A percentile compares a stretch with the other conserved stretches of the same genome.
Conservation (phyloP, 495 filamentous ascomycete genomes). For the Neurospora intermedia region DNA sequence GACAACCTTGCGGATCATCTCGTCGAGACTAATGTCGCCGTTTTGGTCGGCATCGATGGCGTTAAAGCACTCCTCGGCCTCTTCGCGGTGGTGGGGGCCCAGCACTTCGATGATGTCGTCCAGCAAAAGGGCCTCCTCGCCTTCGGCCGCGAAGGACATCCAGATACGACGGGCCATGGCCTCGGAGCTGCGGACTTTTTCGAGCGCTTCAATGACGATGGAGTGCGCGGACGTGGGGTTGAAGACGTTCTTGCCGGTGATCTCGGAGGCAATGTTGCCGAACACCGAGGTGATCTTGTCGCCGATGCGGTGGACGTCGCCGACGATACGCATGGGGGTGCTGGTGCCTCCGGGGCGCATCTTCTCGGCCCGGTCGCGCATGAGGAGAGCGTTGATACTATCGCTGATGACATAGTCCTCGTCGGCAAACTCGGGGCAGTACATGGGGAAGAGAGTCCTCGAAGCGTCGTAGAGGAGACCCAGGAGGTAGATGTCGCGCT, state of each 20-base stretch:
- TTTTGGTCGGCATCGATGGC: conserved; percentile 79
- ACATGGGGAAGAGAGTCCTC: conserved; percentile 74
- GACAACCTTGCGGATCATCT: conserved; percentile 82
- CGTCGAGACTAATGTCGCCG: conserved; percentile 86
- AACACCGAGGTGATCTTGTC: conserved; percentile 87
- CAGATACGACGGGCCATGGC: conserved; percentile 85
- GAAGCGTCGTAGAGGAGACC: conserved; percentile 84
- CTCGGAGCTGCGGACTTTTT: conserved; percentile 70
- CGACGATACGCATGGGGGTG: conserved; percentile 68
- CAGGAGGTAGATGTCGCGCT: conserved; percentile 69
- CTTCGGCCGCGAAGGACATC: conserved; percentile 97
- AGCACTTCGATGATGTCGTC: conserved; percentile 86
- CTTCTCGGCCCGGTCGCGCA: conserved; percentile 36
- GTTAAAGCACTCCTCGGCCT: conserved; percentile 74
- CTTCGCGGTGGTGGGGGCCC: conserved; percentile 53
- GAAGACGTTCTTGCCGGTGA: conserved; percentile 90
- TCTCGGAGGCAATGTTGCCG: conserved; percentile 87
- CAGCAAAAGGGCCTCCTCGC: conserved; percentile 61
- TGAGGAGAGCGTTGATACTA: conserved; percentile 46
- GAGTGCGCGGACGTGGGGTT: conserved; percentile 83
- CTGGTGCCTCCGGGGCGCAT: conserved; percentile 42
- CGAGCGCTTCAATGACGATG: conserved; percentile 77
- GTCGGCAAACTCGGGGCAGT: conserved; percentile 79
- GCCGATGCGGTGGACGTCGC: conserved; percentile 69
- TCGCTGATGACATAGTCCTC: conserved; percentile 88